phyloP scores from a whole-genome alignment of 805 yeast genomes.

The Cyberlindnera mrakii region DNA sequence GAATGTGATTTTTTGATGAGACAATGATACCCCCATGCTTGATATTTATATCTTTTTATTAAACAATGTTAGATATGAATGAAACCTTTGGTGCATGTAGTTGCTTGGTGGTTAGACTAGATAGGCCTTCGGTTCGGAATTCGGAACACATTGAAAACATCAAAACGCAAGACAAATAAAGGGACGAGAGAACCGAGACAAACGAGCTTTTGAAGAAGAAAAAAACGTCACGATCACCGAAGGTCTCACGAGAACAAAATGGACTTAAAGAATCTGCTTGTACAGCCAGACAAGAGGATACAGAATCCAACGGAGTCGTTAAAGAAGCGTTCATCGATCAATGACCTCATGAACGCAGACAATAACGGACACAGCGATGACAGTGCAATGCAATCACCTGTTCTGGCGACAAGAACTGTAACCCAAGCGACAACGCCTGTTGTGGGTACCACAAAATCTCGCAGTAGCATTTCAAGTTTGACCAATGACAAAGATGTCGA shows the following conservation, averaged over 20 bases:
- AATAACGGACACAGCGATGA: background rate
- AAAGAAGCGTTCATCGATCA: slow-evolving; percentile 16
- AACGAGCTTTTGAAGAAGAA: background rate
- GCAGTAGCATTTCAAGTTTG: slow-evolving; percentile 23
- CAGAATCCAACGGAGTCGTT: slow-evolving; percentile 5
- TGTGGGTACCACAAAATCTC: slow-evolving; percentile 12
- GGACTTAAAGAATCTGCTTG: slow-evolving; percentile 19
- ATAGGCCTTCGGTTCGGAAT: no score
- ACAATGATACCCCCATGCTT: no score
- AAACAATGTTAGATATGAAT: no score
- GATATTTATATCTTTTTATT: no score
- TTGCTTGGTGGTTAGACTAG: no score
- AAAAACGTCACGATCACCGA: background rate
- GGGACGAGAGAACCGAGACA: background rate
- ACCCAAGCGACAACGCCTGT: slow-evolving; percentile 10
- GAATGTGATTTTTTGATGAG: background rate
- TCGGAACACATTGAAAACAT: no score
- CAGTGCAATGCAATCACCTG: background rate
- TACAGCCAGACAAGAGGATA: slow-evolving; percentile 3
- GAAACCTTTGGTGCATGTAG: no score
- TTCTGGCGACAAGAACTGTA: background rate
- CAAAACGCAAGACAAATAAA: no score
- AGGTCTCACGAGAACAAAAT: slow-evolving; percentile 1
- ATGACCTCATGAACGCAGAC: slow-evolving; percentile 16
- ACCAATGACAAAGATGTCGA: slow-evolving; percentile 44